Evolutionary conservation across 768 basidiomycete species (phyloP).

Genomic region (Tylopilus sp.): DNA sequence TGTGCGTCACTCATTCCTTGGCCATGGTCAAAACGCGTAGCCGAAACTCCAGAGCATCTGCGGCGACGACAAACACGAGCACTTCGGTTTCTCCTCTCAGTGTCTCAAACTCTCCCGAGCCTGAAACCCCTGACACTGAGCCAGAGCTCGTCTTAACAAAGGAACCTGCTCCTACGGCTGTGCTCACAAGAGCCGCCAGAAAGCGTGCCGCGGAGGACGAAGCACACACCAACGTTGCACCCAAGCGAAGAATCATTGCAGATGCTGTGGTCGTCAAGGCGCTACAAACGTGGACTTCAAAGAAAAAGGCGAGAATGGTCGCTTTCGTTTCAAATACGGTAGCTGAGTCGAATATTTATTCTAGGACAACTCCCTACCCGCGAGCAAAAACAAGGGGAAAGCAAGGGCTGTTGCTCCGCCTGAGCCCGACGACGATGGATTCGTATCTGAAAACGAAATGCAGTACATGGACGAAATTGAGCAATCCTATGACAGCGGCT

Average conservation of each 20-base stretch:
- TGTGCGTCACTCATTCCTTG: background rate
- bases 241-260: slow-evolving; percentile 35
- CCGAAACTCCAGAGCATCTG: slow-evolving; percentile 17
- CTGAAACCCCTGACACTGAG: slow-evolving; percentile 51
- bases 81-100: slow-evolving; percentile 51
- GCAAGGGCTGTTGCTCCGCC: slow-evolving; percentile 24
- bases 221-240: slow-evolving; percentile 18
- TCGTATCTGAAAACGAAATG: slow-evolving; percentile 34
- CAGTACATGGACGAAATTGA: slow-evolving; percentile 41
- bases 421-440: slow-evolving; percentile 22
- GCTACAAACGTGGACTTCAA: slow-evolving; percentile 7
- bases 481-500: slow-evolving; percentile 54
- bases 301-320: slow-evolving; percentile 24
- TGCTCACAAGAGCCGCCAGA: slow-evolving; percentile 13
- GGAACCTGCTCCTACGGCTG: background rate
- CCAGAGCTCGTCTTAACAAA: slow-evolving; percentile 16
- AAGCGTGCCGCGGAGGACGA: slow-evolving; percentile 38
- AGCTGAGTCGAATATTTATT: slow-evolving; percentile 15
- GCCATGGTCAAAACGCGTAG: slow-evolving; percentile 24
- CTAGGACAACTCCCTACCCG: slow-evolving; percentile 7
- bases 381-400: slow-evolving; percentile 26
- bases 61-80: slow-evolving; percentile 32
- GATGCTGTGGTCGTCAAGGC: slow-evolving; percentile 22
- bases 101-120: slow-evolving; percentile 40
- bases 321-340: slow-evolving; percentile 2